Conservation (phyloP, 2,329 filamentous ascomycete species). For the Scorias spongiosa region DNA sequence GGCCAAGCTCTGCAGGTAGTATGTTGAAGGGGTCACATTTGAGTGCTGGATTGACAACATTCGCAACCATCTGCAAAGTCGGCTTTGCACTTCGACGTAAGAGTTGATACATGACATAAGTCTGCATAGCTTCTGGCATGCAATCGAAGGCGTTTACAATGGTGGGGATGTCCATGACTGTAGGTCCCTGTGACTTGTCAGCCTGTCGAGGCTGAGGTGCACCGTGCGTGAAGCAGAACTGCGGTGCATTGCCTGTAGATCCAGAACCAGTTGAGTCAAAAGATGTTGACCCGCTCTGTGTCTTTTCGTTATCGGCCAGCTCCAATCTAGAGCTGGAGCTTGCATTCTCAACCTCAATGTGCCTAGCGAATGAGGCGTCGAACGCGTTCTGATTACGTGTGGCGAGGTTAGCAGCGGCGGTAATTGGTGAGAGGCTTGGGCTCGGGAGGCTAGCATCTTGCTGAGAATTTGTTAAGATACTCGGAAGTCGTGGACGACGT, state of each 20-base stretch:
- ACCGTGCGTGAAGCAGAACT: slow-evolving; percentile 7
- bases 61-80: slow-evolving; percentile 76
- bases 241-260: slow-evolving; percentile 1
- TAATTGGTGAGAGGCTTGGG: slow-evolving; percentile 79
- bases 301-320: slow-evolving; percentile 16
- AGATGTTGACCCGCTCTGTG: slow-evolving; percentile 9
- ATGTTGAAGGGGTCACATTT: slow-evolving; percentile 85
- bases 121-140: slow-evolving; percentile 82
- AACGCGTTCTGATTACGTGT: slow-evolving; percentile 17
- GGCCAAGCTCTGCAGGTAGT: slow-evolving; percentile 70
- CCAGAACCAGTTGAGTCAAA: slow-evolving; percentile 11
- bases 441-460: slow-evolving; percentile 90
- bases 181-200: slow-evolving; percentile 10
- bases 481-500: slow-evolving; percentile 23
- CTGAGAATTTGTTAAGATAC: slow-evolving; percentile 54
- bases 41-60: slow-evolving; percentile 80
- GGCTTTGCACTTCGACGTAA: slow-evolving; percentile 75
- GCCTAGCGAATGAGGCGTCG: slow-evolving; percentile 17
- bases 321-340: slow-evolving; percentile 20
- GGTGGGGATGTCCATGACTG: slow-evolving; percentile 60
- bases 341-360: slow-evolving; percentile 17
- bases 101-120: slow-evolving; percentile 93
- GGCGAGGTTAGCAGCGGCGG: slow-evolving; percentile 53
- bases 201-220: slow-evolving; percentile 3
- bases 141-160: slow-evolving; percentile 85